Evolutionary conservation across 345 rosid genomes (phyloP), one percentile per base, ranked within the genome.

Genomic region (Camelina neglecta): DNA sequence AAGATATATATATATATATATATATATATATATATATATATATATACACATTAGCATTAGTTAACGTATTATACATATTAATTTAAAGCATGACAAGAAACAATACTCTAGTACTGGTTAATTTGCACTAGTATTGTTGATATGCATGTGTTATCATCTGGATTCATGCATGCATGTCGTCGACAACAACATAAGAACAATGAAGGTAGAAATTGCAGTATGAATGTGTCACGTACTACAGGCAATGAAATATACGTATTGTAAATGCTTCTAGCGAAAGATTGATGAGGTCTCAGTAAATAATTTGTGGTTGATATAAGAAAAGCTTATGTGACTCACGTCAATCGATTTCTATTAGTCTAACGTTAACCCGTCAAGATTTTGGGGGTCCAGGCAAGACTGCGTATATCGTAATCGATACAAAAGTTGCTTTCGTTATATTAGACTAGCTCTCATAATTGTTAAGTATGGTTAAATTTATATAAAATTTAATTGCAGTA

Each of bases 401-500:
- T 24, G 33, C n/a, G 8, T 4, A 45, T 45, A 53, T 53, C 16
- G 59, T 29, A 54, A 24, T 11, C 15, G 16, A 55, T 24, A 24
- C 36, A 24, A 24, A 24, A 59, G 15, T 31, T 58, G 74, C 16
- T 20, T 47, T 29, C 60, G 36, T 49, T 60, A 71, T 21, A 62
- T 47, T 13, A 49, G 35, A 56, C 24, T 29, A 74, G 44, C 18
- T 45, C 35, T 66, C 38, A 39, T 8, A 2, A n/a, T 16, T 47
- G 8, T 63, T 59, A 65, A 39, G 12, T 51, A 21, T 33, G 16
- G 26, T 4, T 41, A 55, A 18, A 9, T 18, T 70, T n/a, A 10
- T 51, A 9, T 62, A 44, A 42, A 18, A 18, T 60, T 60, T 24
- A 4, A 65, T 31, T 79, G 84, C 84, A 93, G 96, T 91, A 78